Evolutionary conservation across 805 yeast genomes (phyloP).

Genomic region (Pichia phayaonensis): DNA sequence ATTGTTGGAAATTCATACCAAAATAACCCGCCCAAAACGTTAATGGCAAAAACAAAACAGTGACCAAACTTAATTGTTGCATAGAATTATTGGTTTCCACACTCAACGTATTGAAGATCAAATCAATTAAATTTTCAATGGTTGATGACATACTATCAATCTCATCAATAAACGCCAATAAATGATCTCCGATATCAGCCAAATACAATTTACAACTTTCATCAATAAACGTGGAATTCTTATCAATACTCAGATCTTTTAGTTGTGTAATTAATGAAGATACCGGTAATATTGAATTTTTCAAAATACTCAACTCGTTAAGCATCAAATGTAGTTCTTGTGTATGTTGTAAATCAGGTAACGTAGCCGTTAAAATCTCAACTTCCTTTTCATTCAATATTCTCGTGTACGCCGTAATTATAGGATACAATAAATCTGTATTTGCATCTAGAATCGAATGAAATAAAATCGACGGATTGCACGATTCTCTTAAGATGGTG

Average conservation of each 20-base stretch:
- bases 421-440: constrained; percentile 47
- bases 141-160: constrained; percentile 46
- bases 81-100: constrained; percentile 49
- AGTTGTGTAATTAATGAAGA: constrained; percentile 40
- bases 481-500: constrained; percentile 42
- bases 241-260: constrained; percentile 30
- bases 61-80: constrained; percentile 44
- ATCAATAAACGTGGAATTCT: constrained; percentile 26
- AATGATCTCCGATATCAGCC: constrained; percentile 51
- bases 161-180: constrained; percentile 43
- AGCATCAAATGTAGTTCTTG: constrained; percentile 45
- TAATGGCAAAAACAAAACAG: constrained; percentile 52
- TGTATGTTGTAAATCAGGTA: constrained; percentile 44
- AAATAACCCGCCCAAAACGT: constrained; percentile 57
- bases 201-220: constrained; percentile 41
- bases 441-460: constrained; percentile 49
- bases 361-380: constrained; percentile 36
- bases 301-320: constrained; percentile 42
- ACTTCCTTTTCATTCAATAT: constrained; percentile 42
- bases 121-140: constrained; percentile 41
- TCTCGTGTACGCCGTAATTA: constrained; percentile 43
- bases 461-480: constrained; percentile 44
- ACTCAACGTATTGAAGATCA: constrained; percentile 51
- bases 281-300: constrained; percentile 40
- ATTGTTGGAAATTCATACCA: constrained; percentile 45